A percentile compares a stretch with the other conserved stretches of the same genome.
phyloP scores from a whole-genome alignment of 768 basidiomycete genomes.

The Phylloporus arenicola region DNA sequence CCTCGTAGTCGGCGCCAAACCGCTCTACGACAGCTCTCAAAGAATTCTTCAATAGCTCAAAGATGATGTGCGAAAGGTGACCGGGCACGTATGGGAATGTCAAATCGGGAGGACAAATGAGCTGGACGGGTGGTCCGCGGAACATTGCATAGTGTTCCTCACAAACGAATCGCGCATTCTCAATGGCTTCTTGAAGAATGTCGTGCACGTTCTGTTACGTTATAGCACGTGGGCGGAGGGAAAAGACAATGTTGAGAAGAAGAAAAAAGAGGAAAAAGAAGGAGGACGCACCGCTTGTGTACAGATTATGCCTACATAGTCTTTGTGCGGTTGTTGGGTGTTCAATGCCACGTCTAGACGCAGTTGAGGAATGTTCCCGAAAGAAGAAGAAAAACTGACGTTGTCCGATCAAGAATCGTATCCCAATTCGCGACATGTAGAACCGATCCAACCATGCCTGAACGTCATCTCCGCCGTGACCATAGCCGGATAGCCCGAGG shows the following conservation, averaged over 20 bases:
- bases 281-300: constrained; percentile 67
- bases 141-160: constrained; percentile 97
- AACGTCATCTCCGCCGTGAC: constrained; percentile 76
- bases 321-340: constrained; percentile 79
- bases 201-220: constrained; percentile 81
- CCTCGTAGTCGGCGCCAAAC: constrained; percentile 76
- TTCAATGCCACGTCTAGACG: constrained; percentile 85
- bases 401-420: constrained; percentile 95
- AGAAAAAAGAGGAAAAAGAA: not conserved
- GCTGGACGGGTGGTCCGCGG: constrained; percentile 92
- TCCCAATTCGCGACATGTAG: constrained; percentile 93
- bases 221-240: not conserved
- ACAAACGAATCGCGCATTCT: constrained; percentile 94
- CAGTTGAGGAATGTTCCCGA: constrained; percentile 1
- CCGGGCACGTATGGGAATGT: constrained; percentile 94
- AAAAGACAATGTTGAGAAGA: not conserved
- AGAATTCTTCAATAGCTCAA: constrained; percentile 98
- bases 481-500: constrained; percentile 30
- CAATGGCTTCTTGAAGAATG: constrained; percentile 95
- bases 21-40: constrained; percentile 94
- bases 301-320: constrained; percentile 97
- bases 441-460: constrained; percentile 96
- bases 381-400: constrained; percentile 46
- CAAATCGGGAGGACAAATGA: constrained; percentile 85
- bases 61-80: constrained; percentile 93